phyloP scores from a whole-genome alignment of 2,329 filamentous ascomycete genomes.

The Xylariomycetidae sp. region DNA sequence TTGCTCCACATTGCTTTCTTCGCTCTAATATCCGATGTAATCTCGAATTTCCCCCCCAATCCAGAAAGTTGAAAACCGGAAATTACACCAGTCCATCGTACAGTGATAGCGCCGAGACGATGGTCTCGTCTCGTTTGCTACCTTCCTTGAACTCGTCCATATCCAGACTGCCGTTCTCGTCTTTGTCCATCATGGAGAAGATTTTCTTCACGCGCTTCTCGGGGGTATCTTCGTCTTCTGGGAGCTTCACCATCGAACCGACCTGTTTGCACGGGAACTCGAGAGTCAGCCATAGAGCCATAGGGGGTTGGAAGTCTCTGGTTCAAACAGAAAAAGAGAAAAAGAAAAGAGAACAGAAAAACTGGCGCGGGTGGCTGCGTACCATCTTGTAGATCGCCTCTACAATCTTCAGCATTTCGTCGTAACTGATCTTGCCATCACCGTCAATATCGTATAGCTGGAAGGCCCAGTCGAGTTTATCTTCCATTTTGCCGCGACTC shows the following conservation, averaged over 20 bases:
- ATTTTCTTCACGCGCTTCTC: constrained; percentile 98
- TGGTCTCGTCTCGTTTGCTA: constrained; percentile 97
- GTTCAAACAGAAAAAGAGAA: constrained; percentile 4
- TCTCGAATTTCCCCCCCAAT: too few relatives aligned
- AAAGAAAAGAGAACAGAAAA: constrained; percentile 5
- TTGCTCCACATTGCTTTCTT: too few relatives aligned
- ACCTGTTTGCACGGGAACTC: constrained; percentile 58
- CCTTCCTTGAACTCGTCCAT: constrained; percentile 99
- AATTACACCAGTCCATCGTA: constrained; percentile 87
- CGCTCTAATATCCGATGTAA: too few relatives aligned
- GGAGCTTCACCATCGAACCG: constrained; percentile 97
- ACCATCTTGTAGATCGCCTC: constrained; percentile 99
- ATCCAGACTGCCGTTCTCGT: constrained; percentile 94
- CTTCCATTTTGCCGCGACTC: constrained; percentile 96
- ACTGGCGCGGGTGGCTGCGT: too few relatives aligned
- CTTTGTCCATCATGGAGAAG: constrained; percentile 99
- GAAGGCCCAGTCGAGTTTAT: constrained; percentile 99
- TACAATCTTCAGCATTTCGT: constrained; percentile 98
- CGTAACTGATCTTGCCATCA: constrained; percentile 97
- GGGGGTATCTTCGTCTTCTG: constrained; percentile 96
- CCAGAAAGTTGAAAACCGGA: too few relatives aligned
- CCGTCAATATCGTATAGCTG: constrained; percentile 99
- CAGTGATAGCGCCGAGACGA: constrained; percentile 91
- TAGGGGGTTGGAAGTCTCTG: too few relatives aligned
- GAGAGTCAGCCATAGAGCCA: too few relatives aligned